Base-by-base conservation (phyloP, 345 rosid species). In the Trapa bicornis region DNA sequence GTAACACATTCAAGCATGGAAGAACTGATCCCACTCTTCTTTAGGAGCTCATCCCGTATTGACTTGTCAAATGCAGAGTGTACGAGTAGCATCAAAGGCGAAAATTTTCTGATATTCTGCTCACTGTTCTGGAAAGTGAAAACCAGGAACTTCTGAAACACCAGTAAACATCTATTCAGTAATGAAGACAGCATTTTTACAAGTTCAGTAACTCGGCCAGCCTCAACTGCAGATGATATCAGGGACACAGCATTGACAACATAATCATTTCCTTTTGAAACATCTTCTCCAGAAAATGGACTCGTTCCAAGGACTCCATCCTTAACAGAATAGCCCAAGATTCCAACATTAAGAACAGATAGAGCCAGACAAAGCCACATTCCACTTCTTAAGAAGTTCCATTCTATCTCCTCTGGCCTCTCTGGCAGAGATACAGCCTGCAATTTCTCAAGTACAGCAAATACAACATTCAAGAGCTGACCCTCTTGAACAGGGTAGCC, bases 361-460 rank as follows among this genome's bases (percentile, higher is more conserved):
- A 94, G 82, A 65, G 80, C 81, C 71, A 87, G 73, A 70, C 91
- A 87, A 75, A 94, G 75, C 92, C 96, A 89, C 61, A 83, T 76
- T 42, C 91, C 97, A 78, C 77, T 81, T 70, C 91, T 86, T 66
- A 87, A 79, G 74, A 85, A 91, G 78, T 86, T 89, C 97, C 97
- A 91, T 61, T 92, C 94, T 70, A 86, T 73, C 67, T 80, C 85
- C 72, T 82, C 81, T 71, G 81, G 48, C 62, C 72, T 82, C 70
- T 76, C 80, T 2, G 79, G 78, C 64, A 84, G 73, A 67, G 78
- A 68, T 66, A 75, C 35, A 61, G 78, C 77, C 70, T 74, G 66
- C 73, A 89, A 78, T 56, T 70, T 75, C 71, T 77, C 70, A 68
- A 94, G 77, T 73, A 85, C 80, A 50, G 75, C 75, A 37, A 83